Evolutionary conservation across 2,329 filamentous ascomycete genomes (phyloP).

Genomic region (Aspergillus sp.): DNA sequence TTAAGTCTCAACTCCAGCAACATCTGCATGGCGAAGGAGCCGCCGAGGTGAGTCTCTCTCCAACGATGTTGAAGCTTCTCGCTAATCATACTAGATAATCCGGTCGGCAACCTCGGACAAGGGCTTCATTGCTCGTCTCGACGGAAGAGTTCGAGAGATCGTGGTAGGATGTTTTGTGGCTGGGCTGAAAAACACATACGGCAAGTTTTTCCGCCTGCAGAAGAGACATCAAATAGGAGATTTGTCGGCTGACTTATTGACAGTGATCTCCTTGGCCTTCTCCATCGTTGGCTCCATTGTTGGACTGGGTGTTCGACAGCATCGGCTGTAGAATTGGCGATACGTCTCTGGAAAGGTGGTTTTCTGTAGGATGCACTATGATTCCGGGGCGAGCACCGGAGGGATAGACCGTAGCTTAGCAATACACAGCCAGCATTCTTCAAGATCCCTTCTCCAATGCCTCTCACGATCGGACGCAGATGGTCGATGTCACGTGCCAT

Average conservation of each 20-base stretch:
- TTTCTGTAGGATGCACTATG: no score
- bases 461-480: no score
- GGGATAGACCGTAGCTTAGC: no score
- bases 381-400: no score
- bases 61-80: no score
- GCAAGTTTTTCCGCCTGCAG: slow-evolving; percentile 14
- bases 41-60: slow-evolving; percentile 17
- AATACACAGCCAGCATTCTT: background rate
- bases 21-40: slow-evolving; percentile 30
- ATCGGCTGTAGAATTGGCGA: background rate
- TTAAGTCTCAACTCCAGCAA: slow-evolving; percentile 31
- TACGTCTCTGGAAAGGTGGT: no score
- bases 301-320: background rate
- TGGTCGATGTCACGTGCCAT: no score
- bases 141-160: slow-evolving; percentile 23
- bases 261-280: background rate
- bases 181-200: slow-evolving; percentile 29
- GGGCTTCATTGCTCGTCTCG: slow-evolving; percentile 37
- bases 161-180: slow-evolving; percentile 29
- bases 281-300: background rate
- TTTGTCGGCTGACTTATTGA: background rate
- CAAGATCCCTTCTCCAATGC: no score
- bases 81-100: slow-evolving; percentile 36
- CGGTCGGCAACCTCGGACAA: slow-evolving; percentile 40
- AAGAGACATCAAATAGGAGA: no score